phyloP scores from a whole-genome alignment of 2,329 filamentous ascomycete species.

The Neurospora sp. region DNA sequence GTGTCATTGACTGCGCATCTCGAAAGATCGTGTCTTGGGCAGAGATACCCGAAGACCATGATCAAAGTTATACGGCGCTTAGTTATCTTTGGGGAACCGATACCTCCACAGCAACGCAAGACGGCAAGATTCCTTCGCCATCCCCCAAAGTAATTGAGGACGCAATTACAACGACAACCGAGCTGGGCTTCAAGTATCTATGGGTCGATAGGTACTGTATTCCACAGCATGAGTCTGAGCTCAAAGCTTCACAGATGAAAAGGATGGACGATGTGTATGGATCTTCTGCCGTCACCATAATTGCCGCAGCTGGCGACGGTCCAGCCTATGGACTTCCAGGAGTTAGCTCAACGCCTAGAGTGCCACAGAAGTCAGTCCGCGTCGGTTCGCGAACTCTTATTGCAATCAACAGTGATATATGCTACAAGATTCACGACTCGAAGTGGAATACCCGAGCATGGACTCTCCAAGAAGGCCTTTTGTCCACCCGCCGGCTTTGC shows the following conservation, averaged over 20 bases:
- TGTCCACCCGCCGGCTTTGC: constrained; percentile 4
- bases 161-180: neutral
- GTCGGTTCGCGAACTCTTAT: neutral
- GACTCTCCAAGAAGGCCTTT: constrained; percentile 11
- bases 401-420: neutral
- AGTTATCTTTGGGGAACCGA: neutral
- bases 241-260: neutral
- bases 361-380: neutral
- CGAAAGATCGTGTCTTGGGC: neutral
- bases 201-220: neutral
- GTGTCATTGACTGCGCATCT: neutral
- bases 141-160: neutral
- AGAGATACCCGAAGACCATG: neutral
- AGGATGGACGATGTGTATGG: neutral
- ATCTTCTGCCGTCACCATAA: neutral
- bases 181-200: neutral
- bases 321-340: neutral
- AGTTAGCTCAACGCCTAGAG: neutral
- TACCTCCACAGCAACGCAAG: neutral
- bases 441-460: constrained; percentile 11
- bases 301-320: neutral
- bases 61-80: neutral
- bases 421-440: neutral
- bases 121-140: neutral
- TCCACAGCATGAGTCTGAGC: neutral